Evolutionary conservation across 148 eudicot species (phyloP), one percentile per base, ranked within the genome.

Genomic region (Camellia lanceoleosa): DNA sequence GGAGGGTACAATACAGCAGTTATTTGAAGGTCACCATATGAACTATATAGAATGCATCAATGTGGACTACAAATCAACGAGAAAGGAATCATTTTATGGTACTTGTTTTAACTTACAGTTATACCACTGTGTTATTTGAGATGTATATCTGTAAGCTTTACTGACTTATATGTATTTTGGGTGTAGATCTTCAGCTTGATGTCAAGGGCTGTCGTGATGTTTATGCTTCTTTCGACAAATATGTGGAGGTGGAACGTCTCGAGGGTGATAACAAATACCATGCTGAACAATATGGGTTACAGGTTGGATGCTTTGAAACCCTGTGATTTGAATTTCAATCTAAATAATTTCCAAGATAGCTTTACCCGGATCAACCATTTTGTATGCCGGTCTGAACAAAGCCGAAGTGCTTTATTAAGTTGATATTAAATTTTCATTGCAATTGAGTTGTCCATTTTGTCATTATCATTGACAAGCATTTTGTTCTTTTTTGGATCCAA

Each of bases 181-280:
- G 52, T 4, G 42, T 61, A 83, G 84, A 83, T 68, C 78, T 83
- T 77, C 83, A 84, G 55, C 85, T 83, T 76, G 85, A 79, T 73
- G 85, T 82, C 30, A 85, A 72, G 79, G 80, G 80, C 49, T 88
- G 83, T 56, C 71, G 54, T 43, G 86, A 86, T 84, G 89, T 88
- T 73, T 86, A 86, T 84, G 90, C 87, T 80, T 88, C 90, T 80
- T 88, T 88, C 80, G 90, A 88, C 80, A 88, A 88, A 86, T 88
- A 86, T 80, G 91, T 88, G 61, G 91, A 86, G 75, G 89, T 86
- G 79, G 91, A 88, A 62, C 80, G 78, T 56, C 83, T 88, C 76
- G 88, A 86, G 69, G 89, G 87, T 80, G 89, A 84, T 59, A 87
- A 87, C 77, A 87, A 87, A 41, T 87, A 87, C 54, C 89, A 87